Percentiles rank a stretch among this genome's conserved stretches.
Conservation (phyloP, 202 grass and related monocot species). For the Bolboschoenoplectus hybrid region DNA sequence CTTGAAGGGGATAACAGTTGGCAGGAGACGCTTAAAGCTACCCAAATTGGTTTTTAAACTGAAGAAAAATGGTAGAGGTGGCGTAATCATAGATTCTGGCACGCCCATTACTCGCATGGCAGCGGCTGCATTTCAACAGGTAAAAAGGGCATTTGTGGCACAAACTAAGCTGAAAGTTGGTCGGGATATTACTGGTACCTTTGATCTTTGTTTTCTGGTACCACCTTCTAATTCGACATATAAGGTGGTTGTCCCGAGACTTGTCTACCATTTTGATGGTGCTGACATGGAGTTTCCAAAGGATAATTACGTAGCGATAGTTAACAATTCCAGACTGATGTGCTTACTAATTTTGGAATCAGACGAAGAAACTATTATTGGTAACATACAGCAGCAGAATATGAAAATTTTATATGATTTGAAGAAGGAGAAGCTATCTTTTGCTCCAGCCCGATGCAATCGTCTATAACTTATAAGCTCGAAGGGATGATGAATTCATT, state of each 20-base stretch:
- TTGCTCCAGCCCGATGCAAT: constrained; percentile 49
- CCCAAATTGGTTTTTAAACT: constrained; percentile 36
- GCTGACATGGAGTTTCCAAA: constrained; percentile 51
- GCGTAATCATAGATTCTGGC: constrained; percentile 43
- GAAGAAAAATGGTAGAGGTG: constrained; percentile 48
- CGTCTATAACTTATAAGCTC: constrained; percentile 30
- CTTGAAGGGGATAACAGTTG: constrained; percentile 54
- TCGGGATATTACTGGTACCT: constrained; percentile 34
- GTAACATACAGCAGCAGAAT: constrained; percentile 68
- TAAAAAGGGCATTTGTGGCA: constrained; percentile 31
- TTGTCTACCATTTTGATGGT: constrained; percentile 50
- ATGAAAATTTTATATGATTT: constrained; percentile 63
- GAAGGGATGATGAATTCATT: background rate
- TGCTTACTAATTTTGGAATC: constrained; percentile 33
- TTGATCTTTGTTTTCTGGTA: constrained; percentile 66
- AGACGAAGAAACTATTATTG: background rate
- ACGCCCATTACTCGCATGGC: constrained; percentile 30
- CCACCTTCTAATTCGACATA: constrained; percentile 25
- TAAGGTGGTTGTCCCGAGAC: constrained; percentile 39
- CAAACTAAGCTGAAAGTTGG: constrained; percentile 37
- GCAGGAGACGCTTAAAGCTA: constrained; percentile 44
- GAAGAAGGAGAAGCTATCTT: constrained; percentile 39
- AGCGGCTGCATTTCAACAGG: constrained; percentile 15
- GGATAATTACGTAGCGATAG: constrained; percentile 41
- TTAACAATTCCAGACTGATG: background rate